Evolutionary conservation across 805 yeast genomes (phyloP).

Genomic region (Zygotorulaspora sp.): DNA sequence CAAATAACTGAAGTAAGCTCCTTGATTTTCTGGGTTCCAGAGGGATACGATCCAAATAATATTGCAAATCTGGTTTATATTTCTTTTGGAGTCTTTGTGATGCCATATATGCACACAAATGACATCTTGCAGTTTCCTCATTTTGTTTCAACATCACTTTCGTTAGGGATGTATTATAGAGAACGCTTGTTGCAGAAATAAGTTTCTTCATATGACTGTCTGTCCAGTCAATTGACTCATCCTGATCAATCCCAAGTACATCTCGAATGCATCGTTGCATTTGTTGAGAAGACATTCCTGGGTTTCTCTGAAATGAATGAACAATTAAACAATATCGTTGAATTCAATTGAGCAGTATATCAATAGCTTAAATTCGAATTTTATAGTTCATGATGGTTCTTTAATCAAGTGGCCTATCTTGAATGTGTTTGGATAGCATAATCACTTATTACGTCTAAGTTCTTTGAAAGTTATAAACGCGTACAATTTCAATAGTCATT

Average conservation of each 20-base stretch:
- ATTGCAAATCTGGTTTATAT: conserved; percentile 44
- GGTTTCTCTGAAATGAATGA: too few species aligned
- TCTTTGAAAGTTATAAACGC: background rate
- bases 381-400: too few species aligned
- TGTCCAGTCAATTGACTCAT: conserved; percentile 24
- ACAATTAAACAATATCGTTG: too few species aligned
- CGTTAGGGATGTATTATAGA: conserved; percentile 51
- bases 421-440: too few species aligned
- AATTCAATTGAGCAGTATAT: too few species aligned
- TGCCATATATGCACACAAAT: conserved; percentile 61
- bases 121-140: conserved; percentile 62
- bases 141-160: conserved; percentile 47
- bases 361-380: too few species aligned
- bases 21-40: conserved; percentile 44
- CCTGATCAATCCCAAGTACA: conserved; percentile 22
- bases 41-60: conserved; percentile 51
- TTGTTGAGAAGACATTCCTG: conserved; percentile 32
- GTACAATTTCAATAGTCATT: too few species aligned
- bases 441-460: background rate
- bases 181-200: conserved; percentile 27
- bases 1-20: conserved; percentile 44
- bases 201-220: conserved; percentile 28
- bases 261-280: conserved; percentile 28
- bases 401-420: too few species aligned
- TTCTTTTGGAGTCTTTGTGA: conserved; percentile 44